Evolutionary conservation across 257 asterid species (phyloP).

Genomic region (Scutellaria baicalensis): DNA sequence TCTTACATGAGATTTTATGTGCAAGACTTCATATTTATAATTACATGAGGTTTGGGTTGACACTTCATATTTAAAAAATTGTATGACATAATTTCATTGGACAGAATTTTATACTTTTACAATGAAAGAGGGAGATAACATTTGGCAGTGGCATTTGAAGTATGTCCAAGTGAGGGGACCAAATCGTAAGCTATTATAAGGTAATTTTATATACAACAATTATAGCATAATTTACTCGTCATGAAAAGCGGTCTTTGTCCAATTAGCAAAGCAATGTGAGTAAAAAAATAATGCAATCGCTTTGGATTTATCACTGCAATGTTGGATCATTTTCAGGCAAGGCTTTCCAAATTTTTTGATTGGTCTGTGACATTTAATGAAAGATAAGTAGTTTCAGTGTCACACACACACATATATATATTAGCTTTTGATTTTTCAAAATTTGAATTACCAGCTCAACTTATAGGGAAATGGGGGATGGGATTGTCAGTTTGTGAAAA

Average conservation of each 20-base stretch:
- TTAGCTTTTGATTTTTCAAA: slow-evolving; percentile 19
- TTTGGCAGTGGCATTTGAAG: too few species aligned
- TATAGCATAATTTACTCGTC: not conserved
- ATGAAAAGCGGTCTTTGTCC: not conserved
- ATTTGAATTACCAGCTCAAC: slow-evolving; percentile 20
- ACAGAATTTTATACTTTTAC: too few species aligned
- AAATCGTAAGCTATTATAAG: too few species aligned
- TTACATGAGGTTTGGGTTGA: too few species aligned
- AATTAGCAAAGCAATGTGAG: not conserved
- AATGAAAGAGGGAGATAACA: too few species aligned
- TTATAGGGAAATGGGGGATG: slow-evolving; percentile 30
- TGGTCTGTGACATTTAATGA: slow-evolving; percentile 15
- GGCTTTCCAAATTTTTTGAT: slow-evolving; percentile 18
- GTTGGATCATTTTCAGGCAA: slow-evolving; percentile 26
- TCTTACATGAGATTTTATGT: too few species aligned
- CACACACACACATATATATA: not conserved
- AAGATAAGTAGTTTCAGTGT: not conserved
- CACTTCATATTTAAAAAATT: too few species aligned
- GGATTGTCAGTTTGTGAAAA: slow-evolving; percentile 38
- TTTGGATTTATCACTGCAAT: not conserved
- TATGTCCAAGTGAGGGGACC: too few species aligned
- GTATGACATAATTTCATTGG: too few species aligned
- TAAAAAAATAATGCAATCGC: not conserved
- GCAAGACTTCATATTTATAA: too few species aligned
- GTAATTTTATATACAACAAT: too few species aligned